Conservation (phyloP, 495 filamentous ascomycete genomes). For the Staphylotrichum longicolle region DNA sequence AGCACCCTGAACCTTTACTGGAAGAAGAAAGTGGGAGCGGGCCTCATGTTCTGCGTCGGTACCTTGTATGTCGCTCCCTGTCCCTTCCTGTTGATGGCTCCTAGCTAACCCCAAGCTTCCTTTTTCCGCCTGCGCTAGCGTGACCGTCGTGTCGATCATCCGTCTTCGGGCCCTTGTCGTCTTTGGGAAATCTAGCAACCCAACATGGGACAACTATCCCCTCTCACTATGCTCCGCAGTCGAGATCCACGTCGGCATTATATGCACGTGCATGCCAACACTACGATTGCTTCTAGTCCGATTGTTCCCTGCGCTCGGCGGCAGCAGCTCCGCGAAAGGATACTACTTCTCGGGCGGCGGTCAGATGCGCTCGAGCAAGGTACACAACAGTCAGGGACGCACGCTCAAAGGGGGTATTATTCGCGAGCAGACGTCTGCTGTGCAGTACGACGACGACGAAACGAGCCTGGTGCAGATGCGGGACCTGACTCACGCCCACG, state of each 20-base stretch:
- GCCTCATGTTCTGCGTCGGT: conserved; percentile 41
- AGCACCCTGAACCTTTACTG: conserved; percentile 33
- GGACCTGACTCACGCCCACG: no score
- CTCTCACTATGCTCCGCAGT: conserved; percentile 31
- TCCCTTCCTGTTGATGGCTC: not conserved
- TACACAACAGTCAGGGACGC: not conserved
- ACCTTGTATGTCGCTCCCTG: conserved; percentile 31
- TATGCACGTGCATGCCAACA: conserved; percentile 34
- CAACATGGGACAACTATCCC: conserved; percentile 19
- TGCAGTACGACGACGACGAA: conserved; percentile 19
- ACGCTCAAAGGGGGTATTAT: conserved; percentile 2
- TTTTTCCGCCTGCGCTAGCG: conserved; percentile 14
- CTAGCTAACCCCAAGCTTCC: not conserved
- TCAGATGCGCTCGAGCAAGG: no score
- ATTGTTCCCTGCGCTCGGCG: conserved; percentile 21
- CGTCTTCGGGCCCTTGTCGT: conserved; percentile 13
- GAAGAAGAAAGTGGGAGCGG: conserved; percentile 37
- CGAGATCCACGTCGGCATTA: conserved; percentile 30
- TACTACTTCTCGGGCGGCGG: not conserved
- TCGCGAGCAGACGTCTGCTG: conserved; percentile 10
- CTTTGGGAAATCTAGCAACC: conserved; percentile 5
- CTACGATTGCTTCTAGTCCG: conserved; percentile 28
- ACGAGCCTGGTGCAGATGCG: conserved; percentile 8
- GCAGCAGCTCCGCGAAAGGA: conserved; percentile 4
- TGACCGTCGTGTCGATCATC: conserved; percentile 21